Base-by-base conservation (phyloP, 2,329 filamentous ascomycete genomes). In the Trichoderma hamatum region DNA sequence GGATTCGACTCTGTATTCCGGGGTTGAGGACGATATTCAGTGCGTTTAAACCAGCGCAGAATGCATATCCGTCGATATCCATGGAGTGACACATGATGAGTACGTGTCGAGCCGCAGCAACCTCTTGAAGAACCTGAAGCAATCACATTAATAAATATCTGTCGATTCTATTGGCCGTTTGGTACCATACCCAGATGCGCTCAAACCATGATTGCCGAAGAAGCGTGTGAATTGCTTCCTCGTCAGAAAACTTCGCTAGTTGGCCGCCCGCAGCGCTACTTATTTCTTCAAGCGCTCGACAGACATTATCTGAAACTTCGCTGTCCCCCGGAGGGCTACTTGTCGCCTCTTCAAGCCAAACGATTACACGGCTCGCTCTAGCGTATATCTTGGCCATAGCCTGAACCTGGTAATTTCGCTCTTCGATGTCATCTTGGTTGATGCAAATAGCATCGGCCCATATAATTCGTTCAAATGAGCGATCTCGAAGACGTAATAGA, bases 401-500 rank as follows among this genome's bases (percentile, higher is more conserved):
- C 11, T 51, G 26, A 5, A 59, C 63, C 28, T 66, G 63, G 5
- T 13, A 28, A 21, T 49, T 39, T 6, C 63, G 39, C 26, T 66
- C 63, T 11, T 66, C 63, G 5, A 34, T n/a, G 11, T 66, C 39
- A 30, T 58, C 28, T n/a, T 66, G 54, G 9, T 58, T 58, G 13
- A 66, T 58, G 52, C 63, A 66, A 13, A 66, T 30, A 16, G 62
- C 62, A 24, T 66, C 62, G 3, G 26, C 4, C 46, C 46, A 49
- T 43, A 43, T n/a, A 3, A 43, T n/a, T 19, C 39, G 39, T 9
- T 43, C 39, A 3, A 43, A n/a, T 9, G 39, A 43, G 39, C 16
- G 19, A 10, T 43, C 39, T 3, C 39, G 39, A 14, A 43, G 39
- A 3, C 39, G 39, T n/a, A 43, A 43, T 10, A 43, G 39, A 43